phyloP scores from a whole-genome alignment of 1,139 yeast species.

The Casaregolazyma lundiana region DNA sequence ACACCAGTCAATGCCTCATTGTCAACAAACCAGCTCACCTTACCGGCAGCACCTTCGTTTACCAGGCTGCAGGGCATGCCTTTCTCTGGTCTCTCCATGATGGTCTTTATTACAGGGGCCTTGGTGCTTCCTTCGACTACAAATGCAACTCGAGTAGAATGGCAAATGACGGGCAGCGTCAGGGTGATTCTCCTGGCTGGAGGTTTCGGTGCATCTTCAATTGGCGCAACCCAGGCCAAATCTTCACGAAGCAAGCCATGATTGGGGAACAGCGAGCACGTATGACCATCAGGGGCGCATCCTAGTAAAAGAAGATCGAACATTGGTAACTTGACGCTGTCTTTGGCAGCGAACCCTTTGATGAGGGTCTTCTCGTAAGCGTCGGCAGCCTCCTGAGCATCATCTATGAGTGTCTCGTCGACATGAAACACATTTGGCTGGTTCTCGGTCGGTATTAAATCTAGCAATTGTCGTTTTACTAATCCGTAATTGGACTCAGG shows the following conservation, averaged over 20 bases:
- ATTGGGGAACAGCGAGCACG: slow-evolving; percentile 91
- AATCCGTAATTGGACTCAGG: slow-evolving; percentile 86
- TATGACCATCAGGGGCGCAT: slow-evolving; percentile 98
- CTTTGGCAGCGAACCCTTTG: slow-evolving; percentile 91
- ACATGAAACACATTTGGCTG: slow-evolving; percentile 77
- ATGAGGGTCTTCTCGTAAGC: slow-evolving; percentile 80
- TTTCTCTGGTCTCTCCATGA: slow-evolving; percentile 96
- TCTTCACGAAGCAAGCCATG: slow-evolving; percentile 85
- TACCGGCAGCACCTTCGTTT: slow-evolving; percentile 94
- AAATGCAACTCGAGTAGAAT: slow-evolving; percentile 86
- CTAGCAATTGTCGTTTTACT: slow-evolving; percentile 78
- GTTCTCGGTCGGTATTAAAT: slow-evolving; percentile 49
- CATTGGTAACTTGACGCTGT: slow-evolving; percentile 90
- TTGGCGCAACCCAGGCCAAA: slow-evolving; percentile 95
- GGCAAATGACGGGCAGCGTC: slow-evolving; percentile 92
- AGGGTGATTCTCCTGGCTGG: slow-evolving; percentile 85
- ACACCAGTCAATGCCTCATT: slow-evolving; percentile 89
- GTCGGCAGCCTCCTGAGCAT: slow-evolving; percentile 94
- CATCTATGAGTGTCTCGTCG: slow-evolving; percentile 68
- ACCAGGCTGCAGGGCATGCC: slow-evolving; percentile 93
- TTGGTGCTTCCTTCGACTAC: slow-evolving; percentile 95
- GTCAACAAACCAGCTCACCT: slow-evolving; percentile 96
- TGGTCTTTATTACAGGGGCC: slow-evolving; percentile 87
- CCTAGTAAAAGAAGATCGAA: slow-evolving; percentile 88
- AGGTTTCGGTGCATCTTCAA: slow-evolving; percentile 86